phyloP scores from a whole-genome alignment of 768 basidiomycete genomes.

The Russula lepida region DNA sequence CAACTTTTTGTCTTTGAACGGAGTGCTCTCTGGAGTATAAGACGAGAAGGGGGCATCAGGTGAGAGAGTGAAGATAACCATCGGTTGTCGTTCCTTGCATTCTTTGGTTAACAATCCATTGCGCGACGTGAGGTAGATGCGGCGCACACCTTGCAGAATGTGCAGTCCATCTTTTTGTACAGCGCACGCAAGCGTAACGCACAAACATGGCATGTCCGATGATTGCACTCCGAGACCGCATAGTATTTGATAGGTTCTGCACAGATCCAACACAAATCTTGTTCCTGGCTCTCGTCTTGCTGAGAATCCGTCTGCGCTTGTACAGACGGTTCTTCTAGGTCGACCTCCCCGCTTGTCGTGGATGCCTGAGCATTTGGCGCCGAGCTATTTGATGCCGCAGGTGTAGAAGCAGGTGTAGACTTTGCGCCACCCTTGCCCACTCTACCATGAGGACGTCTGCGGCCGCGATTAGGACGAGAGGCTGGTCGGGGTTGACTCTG shows the following conservation, averaged over 20 bases:
- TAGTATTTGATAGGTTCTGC: constrained; percentile 91
- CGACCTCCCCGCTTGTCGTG: not conserved
- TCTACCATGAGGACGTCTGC: constrained; percentile 7
- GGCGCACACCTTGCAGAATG: constrained; percentile 83
- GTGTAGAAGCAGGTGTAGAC: not conserved
- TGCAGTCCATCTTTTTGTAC: constrained; percentile 90
- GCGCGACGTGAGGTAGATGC: not conserved
- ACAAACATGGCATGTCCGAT: constrained; percentile 93
- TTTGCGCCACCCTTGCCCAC: not conserved
- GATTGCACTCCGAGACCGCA: constrained; percentile 83
- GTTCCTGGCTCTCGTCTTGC: constrained; percentile 4
- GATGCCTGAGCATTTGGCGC: not conserved
- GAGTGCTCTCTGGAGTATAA: constrained; percentile 46
- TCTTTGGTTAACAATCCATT: not conserved
- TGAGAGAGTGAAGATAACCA: constrained; percentile 68
- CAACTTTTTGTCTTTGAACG: constrained; percentile 64
- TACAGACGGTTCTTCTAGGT: not conserved
- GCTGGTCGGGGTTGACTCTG: not conserved
- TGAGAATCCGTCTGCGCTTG: not conserved
- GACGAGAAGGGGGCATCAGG: constrained; percentile 52
- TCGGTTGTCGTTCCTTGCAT: constrained; percentile 57
- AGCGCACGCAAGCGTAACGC: constrained; percentile 78
- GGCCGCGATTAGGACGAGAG: not conserved
- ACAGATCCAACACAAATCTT: constrained; percentile 78
- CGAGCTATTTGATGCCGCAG: not conserved